Evolutionary conservation across 2,329 filamentous ascomycete species (phyloP), one percentile per base, ranked within the genome.

Genomic region (Aotearoamyces nothofagi): DNA sequence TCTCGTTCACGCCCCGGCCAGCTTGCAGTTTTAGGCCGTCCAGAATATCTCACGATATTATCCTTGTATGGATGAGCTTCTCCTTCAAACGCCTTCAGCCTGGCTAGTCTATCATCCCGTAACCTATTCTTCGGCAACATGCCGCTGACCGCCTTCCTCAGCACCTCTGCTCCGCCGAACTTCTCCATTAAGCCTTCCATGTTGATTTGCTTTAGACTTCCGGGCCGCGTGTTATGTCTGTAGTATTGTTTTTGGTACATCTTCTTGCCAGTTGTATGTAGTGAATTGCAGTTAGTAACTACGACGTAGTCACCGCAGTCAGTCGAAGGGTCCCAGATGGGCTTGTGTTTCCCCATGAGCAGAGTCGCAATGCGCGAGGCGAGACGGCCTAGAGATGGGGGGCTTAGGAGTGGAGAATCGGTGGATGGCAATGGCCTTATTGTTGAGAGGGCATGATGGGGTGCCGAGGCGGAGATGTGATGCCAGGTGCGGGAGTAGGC

Each of bases 241-340:
- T 94, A 93, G 66, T 98, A 98, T 41, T 74, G 76, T 65, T 98
- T 98, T 61, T 92, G 82, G 57, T 71, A 77, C 53, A 75, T 79
- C 63, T 98, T 98, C 53, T 81, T 80, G 41, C 90, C 90, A 5
- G 90, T 96, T 1, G 75, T 78, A 59, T 86, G 75, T 27, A 98
- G 64, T 26, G 87, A 75, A 22, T 78, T 69, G 62, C 90, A 96
- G 53, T 84, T 77, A 20, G 82, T 82, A 29, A 90, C 86, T 1
- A 98, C 87, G 9, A 98, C 86, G 56, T 98, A 98, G 70, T 98
- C 90, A 44, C 90, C 90, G 66, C 90, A 96, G 65, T 98, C 90
- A 36, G 86, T 94, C 13, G 84, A 93, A 2, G 90, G 90, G 58
- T 96, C 82, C 61, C 75, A 98, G 55, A 90, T 93, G 13, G 90